Percentiles rank a stretch among this genome's conserved stretches.
These are phyloP conservation scores for Phytopythium kandeliae DNA, from an alignment of 352 stramenopile species.

Conservation along the genomic window DNA sequence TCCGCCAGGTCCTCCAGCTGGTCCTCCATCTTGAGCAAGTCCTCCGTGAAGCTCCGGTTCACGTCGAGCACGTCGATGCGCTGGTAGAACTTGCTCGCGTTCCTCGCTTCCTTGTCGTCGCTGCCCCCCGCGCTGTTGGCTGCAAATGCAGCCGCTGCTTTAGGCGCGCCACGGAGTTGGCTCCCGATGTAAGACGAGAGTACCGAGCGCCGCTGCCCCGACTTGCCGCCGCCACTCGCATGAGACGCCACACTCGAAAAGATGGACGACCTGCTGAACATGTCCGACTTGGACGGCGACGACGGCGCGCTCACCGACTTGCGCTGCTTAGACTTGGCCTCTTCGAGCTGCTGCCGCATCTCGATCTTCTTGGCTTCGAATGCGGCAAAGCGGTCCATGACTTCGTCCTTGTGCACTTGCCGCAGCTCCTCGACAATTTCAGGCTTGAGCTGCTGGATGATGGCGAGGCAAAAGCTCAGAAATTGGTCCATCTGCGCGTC, in stretches of 20 bases:
- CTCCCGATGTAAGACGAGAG: slow-evolving; percentile 70
- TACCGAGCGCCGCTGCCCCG: slow-evolving; percentile 8
- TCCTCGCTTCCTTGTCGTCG: slow-evolving; percentile 36
- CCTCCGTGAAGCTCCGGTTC: slow-evolving; percentile 56
- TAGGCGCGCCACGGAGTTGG: slow-evolving; percentile 34
- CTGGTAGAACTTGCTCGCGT: slow-evolving; percentile 47
- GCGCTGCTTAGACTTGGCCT: slow-evolving; percentile 49
- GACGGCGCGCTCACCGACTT: slow-evolving; percentile 32
- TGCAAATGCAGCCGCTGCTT: background rate
- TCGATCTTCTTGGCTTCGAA: slow-evolving; percentile 85
- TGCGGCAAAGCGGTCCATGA: slow-evolving; percentile 72
- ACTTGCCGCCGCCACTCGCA: slow-evolving; percentile 17
- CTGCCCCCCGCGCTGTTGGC: slow-evolving; percentile 11
- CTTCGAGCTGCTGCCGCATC: slow-evolving; percentile 76
- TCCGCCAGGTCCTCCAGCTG: slow-evolving; percentile 66
- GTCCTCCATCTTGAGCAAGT: slow-evolving; percentile 77
- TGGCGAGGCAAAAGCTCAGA: slow-evolving; percentile 48
- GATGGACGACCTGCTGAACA: slow-evolving; percentile 27
- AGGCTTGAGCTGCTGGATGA: slow-evolving; percentile 67
- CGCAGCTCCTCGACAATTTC: slow-evolving; percentile 71
- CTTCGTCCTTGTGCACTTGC: slow-evolving; percentile 72
- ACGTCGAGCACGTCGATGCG: slow-evolving; percentile 65
- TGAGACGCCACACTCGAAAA: slow-evolving; percentile 16
- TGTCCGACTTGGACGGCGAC: slow-evolving; percentile 52
- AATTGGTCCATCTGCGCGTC: slow-evolving; percentile 67